Evolutionary conservation across 192 early-diverging fungal genomes (phyloP).

Genomic region (Entrophospora sp.): DNA sequence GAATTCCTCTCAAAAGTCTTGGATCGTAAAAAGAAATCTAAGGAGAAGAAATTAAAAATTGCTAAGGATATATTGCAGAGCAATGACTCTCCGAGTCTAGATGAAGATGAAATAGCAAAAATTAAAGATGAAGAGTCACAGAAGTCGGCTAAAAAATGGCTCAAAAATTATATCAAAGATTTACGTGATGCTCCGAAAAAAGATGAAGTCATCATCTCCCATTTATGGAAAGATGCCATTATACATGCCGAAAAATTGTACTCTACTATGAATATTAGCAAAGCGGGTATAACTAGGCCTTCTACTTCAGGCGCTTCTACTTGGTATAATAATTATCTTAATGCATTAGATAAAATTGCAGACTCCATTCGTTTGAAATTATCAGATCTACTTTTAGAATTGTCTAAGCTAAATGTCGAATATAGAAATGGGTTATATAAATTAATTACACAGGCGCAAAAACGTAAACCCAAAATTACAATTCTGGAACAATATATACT

Average conservation of each 20-base stretch:
- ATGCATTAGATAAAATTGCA: neutral
- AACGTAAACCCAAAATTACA: neutral
- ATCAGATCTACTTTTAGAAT: neutral
- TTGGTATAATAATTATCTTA: neutral
- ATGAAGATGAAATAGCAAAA: neutral
- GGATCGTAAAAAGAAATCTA: neutral
- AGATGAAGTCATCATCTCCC: slow-evolving; percentile 1
- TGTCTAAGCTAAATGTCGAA: neutral
- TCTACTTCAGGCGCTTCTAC: neutral
- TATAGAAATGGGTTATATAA: neutral
- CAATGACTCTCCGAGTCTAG: no score
- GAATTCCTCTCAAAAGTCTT: no score
- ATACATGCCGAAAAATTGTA: slow-evolving; percentile 4
- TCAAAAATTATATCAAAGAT: slow-evolving; percentile 5
- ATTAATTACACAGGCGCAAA: neutral
- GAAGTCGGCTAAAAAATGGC: slow-evolving; percentile 6
- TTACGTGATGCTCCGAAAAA: slow-evolving; percentile 6
- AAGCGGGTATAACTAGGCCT: neutral
- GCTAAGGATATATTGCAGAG: no score
- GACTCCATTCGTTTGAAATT: neutral
- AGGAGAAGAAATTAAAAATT: neutral
- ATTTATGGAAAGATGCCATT: neutral
- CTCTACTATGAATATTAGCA: neutral
- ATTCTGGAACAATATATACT: slow-evolving; percentile 8
- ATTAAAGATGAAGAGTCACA: neutral